A percentile compares a stretch with the other conserved stretches of the same genome.
These are phyloP conservation scores for Calonectria ilicicola DNA, from an alignment of 2,329 filamentous ascomycete species.

Conservation along the genomic window DNA sequence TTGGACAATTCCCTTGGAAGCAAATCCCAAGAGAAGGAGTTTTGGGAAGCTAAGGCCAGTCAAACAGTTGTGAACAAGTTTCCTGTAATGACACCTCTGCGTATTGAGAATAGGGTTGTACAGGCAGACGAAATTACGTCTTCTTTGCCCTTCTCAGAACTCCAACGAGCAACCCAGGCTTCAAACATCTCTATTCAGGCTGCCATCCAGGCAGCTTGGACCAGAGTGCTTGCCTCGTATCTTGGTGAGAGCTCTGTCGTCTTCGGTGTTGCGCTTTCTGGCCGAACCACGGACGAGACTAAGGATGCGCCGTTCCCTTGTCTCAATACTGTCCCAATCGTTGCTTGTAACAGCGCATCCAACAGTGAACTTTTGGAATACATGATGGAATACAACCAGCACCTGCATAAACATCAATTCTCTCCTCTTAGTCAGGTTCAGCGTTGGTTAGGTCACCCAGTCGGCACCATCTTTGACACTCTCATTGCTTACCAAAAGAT, in stretches of 20 bases:
- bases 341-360: slow-evolving; percentile 65
- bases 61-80: slow-evolving; percentile 75
- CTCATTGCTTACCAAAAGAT: slow-evolving; percentile 85
- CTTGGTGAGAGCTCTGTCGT: slow-evolving; percentile 79
- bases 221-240: slow-evolving; percentile 79
- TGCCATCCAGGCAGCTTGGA: slow-evolving; percentile 82
- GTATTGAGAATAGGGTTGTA: slow-evolving; percentile 49
- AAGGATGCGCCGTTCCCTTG: slow-evolving; percentile 78
- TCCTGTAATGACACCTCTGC: slow-evolving; percentile 78
- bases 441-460: slow-evolving; percentile 74
- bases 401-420: slow-evolving; percentile 77
- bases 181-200: slow-evolving; percentile 81
- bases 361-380: slow-evolving; percentile 69
- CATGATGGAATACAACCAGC: slow-evolving; percentile 75
- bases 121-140: slow-evolving; percentile 46
- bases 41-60: slow-evolving; percentile 72
- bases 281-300: slow-evolving; percentile 72
- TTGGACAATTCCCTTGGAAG: slow-evolving; percentile 48
- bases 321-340: slow-evolving; percentile 82
- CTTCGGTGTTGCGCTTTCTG: slow-evolving; percentile 86
- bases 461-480: slow-evolving; percentile 82
- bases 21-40: slow-evolving; percentile 56
- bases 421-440: slow-evolving; percentile 79
- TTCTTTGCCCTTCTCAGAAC: slow-evolving; percentile 55
- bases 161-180: slow-evolving; percentile 68